A percentile compares a stretch with the other conserved stretches of the same genome.
Evolutionary conservation across 192 early-diverging fungal genomes (phyloP).

Genomic region (Coemansia sp.): DNA sequence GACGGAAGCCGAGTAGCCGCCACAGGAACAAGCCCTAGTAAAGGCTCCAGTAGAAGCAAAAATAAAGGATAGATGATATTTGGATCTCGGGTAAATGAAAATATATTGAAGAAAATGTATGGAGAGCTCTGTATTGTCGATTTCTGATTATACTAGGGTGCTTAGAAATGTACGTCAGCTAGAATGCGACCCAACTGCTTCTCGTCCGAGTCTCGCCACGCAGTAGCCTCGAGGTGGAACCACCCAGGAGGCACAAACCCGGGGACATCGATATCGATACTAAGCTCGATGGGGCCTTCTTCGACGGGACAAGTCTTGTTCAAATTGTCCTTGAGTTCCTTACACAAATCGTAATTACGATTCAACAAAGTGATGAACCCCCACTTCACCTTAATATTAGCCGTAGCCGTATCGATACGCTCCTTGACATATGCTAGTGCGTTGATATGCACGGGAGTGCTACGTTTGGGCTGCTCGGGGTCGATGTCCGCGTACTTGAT

Average conservation of each 20-base stretch:
- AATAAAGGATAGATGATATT: background rate
- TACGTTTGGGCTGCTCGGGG: conserved; percentile 50
- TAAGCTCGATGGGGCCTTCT: conserved; percentile 45
- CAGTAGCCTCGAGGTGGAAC: conserved; percentile 52
- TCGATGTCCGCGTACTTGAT: conserved; percentile 49
- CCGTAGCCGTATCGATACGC: conserved; percentile 43
- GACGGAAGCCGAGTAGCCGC: background rate
- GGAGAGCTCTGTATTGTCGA: background rate
- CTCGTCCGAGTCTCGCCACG: conserved; percentile 46
- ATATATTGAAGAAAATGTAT: background rate
- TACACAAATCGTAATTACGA: conserved; percentile 51
- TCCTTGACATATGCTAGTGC: conserved; percentile 52
- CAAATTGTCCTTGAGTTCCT: conserved; percentile 46
- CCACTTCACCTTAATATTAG: conserved; percentile 50
- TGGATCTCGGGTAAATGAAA: background rate
- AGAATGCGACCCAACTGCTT: conserved; percentile 51
- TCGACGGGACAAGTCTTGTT: conserved; percentile 57
- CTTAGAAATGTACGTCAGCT: conserved; percentile 43
- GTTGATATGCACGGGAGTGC: conserved; percentile 42
- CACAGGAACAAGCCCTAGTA: background rate
- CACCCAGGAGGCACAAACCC: conserved; percentile 53
- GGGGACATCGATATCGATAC: conserved; percentile 47
- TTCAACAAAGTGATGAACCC: conserved; percentile 48
- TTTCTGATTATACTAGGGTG: background rate
- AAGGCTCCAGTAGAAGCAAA: background rate